These are phyloP conservation scores for Leishmania tropica DNA, from an alignment of 208 protist species.

Conservation along the genomic window DNA sequence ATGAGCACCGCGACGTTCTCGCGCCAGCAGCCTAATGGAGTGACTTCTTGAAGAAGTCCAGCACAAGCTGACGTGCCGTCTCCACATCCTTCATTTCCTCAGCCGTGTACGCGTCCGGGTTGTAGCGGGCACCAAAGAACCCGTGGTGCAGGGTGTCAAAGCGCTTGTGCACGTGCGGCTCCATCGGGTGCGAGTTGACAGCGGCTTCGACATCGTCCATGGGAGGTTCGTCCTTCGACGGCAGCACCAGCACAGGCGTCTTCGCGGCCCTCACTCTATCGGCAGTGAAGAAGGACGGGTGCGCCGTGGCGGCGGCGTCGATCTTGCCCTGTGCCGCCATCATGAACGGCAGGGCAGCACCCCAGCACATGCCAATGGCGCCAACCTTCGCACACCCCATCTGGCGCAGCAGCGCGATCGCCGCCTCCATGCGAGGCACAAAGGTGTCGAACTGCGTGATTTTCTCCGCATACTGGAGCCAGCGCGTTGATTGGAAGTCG, in stretches of 20 bases:
- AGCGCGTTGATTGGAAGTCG: constrained; percentile 29
- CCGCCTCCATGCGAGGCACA: constrained; percentile 27
- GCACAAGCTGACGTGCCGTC: constrained; percentile 22
- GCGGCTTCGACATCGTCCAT: constrained; percentile 41
- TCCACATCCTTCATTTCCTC: constrained; percentile 32
- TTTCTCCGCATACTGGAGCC: neutral
- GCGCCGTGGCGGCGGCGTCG: constrained; percentile 39
- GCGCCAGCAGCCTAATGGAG: constrained; percentile 10
- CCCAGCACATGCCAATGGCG: constrained; percentile 68
- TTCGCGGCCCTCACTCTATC: constrained; percentile 16
- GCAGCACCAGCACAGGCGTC: constrained; percentile 42
- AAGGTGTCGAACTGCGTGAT: constrained; percentile 16
- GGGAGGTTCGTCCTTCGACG: constrained; percentile 52
- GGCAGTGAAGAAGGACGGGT: constrained; percentile 40
- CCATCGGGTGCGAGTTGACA: constrained; percentile 28
- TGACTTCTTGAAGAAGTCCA: constrained; percentile 42
- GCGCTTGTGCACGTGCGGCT: constrained; percentile 38
- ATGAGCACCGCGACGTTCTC: neutral
- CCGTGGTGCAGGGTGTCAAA: constrained; percentile 53
- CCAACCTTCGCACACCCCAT: constrained; percentile 50
- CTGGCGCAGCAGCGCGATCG: constrained; percentile 38
- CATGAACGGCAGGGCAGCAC: constrained; percentile 31
- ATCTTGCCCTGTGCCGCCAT: constrained; percentile 27
- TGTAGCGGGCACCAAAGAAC: constrained; percentile 53
- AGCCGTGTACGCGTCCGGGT: constrained; percentile 32